These are phyloP conservation scores for Pythium rishiriense DNA, from an alignment of 352 stramenopile genomes.

Conservation along the genomic window DNA sequence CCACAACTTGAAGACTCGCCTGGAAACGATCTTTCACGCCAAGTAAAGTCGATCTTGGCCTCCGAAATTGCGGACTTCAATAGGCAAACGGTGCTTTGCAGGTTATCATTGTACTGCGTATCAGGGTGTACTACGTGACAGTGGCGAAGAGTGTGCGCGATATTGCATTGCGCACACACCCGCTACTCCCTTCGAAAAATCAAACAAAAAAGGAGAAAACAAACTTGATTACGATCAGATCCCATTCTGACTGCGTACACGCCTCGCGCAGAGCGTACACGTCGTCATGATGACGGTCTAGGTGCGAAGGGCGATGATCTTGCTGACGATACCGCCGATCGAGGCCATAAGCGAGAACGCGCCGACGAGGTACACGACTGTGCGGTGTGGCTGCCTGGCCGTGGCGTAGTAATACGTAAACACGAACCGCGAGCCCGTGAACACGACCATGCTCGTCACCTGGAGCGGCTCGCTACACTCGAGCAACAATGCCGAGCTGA, in stretches of 20 bases:
- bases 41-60: neutral
- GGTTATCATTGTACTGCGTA: too few relatives aligned
- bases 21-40: neutral
- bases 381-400: constrained; percentile 32
- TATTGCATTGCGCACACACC: too few relatives aligned
- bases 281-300: too few relatives aligned
- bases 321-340: constrained; percentile 2
- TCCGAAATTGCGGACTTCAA: too few relatives aligned
- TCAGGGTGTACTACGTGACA: too few relatives aligned
- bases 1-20: neutral
- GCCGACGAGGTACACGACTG: constrained; percentile 23
- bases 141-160: too few relatives aligned
- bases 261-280: too few relatives aligned
- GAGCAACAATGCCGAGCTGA: constrained; percentile 45
- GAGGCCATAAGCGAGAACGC: constrained; percentile 19
- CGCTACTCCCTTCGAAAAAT: too few relatives aligned
- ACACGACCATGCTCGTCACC: constrained; percentile 26
- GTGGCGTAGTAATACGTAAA: constrained; percentile 38
- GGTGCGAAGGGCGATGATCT: neutral
- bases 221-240: too few relatives aligned
- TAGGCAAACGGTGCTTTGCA: too few relatives aligned
- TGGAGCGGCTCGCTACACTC: constrained; percentile 43
- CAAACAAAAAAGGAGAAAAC: too few relatives aligned
- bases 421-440: constrained; percentile 31
- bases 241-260: too few relatives aligned